A percentile compares a stretch with the other conserved stretches of the same genome.
Conservation (phyloP, 192 early-diverging fungal genomes). For the Fimicolochytrium jonesii region DNA sequence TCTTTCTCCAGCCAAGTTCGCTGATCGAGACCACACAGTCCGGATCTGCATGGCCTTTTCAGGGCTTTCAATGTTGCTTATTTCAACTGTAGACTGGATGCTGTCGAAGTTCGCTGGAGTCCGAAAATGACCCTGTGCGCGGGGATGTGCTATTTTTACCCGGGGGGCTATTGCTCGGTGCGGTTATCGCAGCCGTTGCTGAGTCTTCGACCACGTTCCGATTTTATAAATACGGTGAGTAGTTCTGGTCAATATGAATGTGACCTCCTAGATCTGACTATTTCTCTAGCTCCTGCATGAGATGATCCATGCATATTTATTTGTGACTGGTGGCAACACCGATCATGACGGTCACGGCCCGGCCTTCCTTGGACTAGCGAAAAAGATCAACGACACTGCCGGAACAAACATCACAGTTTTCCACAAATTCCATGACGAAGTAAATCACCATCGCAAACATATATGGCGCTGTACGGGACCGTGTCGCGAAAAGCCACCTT, state of each 20-base stretch:
- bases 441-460: slow-evolving; percentile 59
- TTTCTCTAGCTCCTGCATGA: slow-evolving; percentile 64
- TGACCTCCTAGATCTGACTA: no score
- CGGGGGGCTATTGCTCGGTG: slow-evolving; percentile 46
- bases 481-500: slow-evolving; percentile 52
- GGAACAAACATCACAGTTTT: slow-evolving; percentile 59
- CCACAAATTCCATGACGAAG: slow-evolving; percentile 67
- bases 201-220: slow-evolving; percentile 55
- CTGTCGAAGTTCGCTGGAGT: slow-evolving; percentile 58
- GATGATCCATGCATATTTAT: slow-evolving; percentile 68
- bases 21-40: no score
- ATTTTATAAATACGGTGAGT: slow-evolving; percentile 65
- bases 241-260: no score
- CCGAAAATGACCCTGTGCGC: slow-evolving; percentile 57
- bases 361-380: slow-evolving; percentile 49
- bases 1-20: no score
- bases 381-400: slow-evolving; percentile 49
- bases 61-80: slow-evolving; percentile 48
- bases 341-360: slow-evolving; percentile 63
- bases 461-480: slow-evolving; percentile 63
- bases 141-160: slow-evolving; percentile 51
- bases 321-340: slow-evolving; percentile 39
- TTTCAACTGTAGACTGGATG: slow-evolving; percentile 46
- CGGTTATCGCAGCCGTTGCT: slow-evolving; percentile 60
- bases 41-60: slow-evolving; percentile 54